Evolutionary conservation across 2,329 filamentous ascomycete genomes (phyloP).

Genomic region (Cladophialophora yegresii): DNA sequence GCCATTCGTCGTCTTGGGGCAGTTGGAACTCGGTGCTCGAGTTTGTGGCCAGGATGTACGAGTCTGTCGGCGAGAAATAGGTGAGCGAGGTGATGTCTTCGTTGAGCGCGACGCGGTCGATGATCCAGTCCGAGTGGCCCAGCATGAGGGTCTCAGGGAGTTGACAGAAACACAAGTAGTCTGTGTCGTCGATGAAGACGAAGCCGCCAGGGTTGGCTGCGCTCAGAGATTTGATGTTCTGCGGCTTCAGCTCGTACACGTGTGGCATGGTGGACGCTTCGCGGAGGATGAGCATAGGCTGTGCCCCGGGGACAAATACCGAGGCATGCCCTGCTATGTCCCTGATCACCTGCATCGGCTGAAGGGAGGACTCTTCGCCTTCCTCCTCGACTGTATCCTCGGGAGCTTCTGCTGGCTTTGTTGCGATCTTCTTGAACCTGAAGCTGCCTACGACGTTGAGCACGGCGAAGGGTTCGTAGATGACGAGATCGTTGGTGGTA

Average conservation of each 20-base stretch:
- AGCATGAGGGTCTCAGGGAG: slow-evolving; percentile 69
- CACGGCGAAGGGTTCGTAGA: slow-evolving; percentile 76
- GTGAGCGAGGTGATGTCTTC: slow-evolving; percentile 71
- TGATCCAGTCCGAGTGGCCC: slow-evolving; percentile 72
- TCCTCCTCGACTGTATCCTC: slow-evolving; percentile 57
- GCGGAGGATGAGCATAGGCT: slow-evolving; percentile 80
- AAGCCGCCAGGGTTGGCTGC: slow-evolving; percentile 78
- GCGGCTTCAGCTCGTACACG: slow-evolving; percentile 70
- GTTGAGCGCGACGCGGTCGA: slow-evolving; percentile 69
- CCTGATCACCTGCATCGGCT: slow-evolving; percentile 48
- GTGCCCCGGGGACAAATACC: slow-evolving; percentile 78
- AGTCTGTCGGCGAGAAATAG: slow-evolving; percentile 72
- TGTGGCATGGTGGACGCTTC: slow-evolving; percentile 75
- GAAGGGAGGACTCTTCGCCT: slow-evolving; percentile 42
- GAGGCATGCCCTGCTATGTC: slow-evolving; percentile 73
- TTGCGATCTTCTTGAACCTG: slow-evolving; percentile 72
- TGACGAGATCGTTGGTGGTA: slow-evolving; percentile 74
- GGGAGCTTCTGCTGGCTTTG: slow-evolving; percentile 56
- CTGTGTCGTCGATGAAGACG: slow-evolving; percentile 70
- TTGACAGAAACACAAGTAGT: slow-evolving; percentile 51
- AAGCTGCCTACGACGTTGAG: slow-evolving; percentile 48
- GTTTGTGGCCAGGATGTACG: slow-evolving; percentile 76
- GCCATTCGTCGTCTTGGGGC: slow-evolving; percentile 81
- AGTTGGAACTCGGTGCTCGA: slow-evolving; percentile 72
- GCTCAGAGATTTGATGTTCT: slow-evolving; percentile 69